These are phyloP conservation scores for Paraconiothyrium sp. DNA, from an alignment of 2,329 filamentous ascomycete genomes.

Conservation along the genomic window DNA sequence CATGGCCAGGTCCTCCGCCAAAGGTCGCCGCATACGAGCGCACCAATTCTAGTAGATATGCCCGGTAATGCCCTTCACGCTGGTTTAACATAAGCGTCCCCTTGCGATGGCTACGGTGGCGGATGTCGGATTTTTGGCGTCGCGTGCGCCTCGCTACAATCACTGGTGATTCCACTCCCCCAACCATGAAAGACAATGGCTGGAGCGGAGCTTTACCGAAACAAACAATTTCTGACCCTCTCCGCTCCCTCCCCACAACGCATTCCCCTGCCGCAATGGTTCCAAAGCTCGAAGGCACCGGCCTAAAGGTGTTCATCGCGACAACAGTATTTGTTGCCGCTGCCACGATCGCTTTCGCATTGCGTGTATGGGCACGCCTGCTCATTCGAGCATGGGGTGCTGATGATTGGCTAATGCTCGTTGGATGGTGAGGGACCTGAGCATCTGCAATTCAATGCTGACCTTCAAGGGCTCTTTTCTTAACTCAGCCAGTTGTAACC, in stretches of 20 bases:
- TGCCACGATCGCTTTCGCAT: neutral
- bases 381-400: slow-evolving; percentile 4
- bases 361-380: slow-evolving; percentile 10
- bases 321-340: slow-evolving; percentile 3
- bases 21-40: neutral
- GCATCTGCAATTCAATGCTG: neutral
- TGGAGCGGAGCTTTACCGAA: neutral
- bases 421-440: slow-evolving; percentile 5
- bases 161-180: neutral
- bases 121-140: neutral
- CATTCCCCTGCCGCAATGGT: neutral
- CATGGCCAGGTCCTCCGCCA: no score
- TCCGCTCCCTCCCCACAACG: neutral
- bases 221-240: neutral
- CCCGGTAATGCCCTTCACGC: neutral
- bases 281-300: neutral
- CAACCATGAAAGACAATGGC: neutral
- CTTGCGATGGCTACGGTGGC: neutral
- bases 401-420: slow-evolving; percentile 19
- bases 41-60: neutral
- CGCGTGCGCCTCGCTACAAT: neutral
- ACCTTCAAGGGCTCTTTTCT: slow-evolving; percentile 2
- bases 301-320: neutral
- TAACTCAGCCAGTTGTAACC: neutral
- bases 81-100: neutral